Base-by-base conservation (phyloP, 1,284 basidiomycete species). In the Cutaneotrichosporon mucoides region DNA sequence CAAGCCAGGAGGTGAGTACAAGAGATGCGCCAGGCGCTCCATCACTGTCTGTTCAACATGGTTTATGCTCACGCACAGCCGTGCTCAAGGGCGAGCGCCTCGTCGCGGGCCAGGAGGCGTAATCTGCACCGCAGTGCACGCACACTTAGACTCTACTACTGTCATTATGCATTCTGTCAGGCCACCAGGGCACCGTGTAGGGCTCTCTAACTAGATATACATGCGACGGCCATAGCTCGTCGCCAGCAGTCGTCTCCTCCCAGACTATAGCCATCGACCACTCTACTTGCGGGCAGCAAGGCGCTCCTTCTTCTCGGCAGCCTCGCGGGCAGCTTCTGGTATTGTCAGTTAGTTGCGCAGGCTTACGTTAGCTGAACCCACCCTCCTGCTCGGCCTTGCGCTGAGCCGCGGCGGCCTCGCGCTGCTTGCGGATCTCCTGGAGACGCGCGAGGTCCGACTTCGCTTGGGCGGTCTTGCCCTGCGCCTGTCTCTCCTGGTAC, bases 381-480 rank as follows among this genome's bases (percentile, higher is more conserved):
- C 79, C 89, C 70, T 90, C 90, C 11, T 86, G 82, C 73, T 93
- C 92, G 1, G 90, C 90, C 78, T 89, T 85, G 57, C 91, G 82
- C 81, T 88, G 89, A 3, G 88, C 88, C 51, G 86, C 86, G 6
- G 92, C 91, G 42, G 85, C 87, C 63, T 92, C 91, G 57, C 92
- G 86, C 63, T 93, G 88, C 59, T 85, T 85, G 64, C 85, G 84
- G 70, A 96, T 90, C 84, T 87, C 88, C 53, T 85, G 85, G n/a
- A 96, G 84, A 56, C 92, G 85, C 15, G 88, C 85, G 47, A 96
- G 84, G 76, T 96, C 92, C 5, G 85, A 75, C 79, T 92, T 89
- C 40, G 92, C 92, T 76, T 95, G 83, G 35, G 88, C 85, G 0
- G 92, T 95, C 85, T 95, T 89, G 62, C 92, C 91, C 76, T 83